Evolutionary conservation across 768 basidiomycete genomes (phyloP).

Genomic region (Thelephora ganbajun): DNA sequence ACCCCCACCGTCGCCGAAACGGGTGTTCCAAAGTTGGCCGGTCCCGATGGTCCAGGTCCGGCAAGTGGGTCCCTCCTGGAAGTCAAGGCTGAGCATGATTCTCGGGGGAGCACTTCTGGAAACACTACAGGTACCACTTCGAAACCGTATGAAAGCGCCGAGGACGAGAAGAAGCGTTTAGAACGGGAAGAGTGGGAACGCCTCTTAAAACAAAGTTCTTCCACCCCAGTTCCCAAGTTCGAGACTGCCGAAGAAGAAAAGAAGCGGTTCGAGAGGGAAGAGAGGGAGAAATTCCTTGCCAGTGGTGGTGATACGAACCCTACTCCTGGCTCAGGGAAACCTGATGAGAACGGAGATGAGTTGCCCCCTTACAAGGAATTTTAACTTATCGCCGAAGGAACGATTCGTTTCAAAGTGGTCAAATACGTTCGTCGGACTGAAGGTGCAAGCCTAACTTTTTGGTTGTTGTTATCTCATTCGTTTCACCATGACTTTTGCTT

Average conservation of each 20-base stretch:
- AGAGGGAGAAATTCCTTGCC: conserved; percentile 31
- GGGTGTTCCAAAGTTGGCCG: conserved; percentile 53
- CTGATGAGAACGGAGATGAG: conserved; percentile 18
- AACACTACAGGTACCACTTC: conserved; percentile 6
- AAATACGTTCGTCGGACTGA: background rate
- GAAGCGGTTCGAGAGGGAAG: conserved; percentile 38
- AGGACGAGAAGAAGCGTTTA: conserved; percentile 50
- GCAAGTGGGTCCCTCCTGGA: conserved; percentile 49
- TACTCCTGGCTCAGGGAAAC: conserved; percentile 16
- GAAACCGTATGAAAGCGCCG: conserved; percentile 30
- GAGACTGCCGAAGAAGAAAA: conserved; percentile 59
- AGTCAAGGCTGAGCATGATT: conserved; percentile 24
- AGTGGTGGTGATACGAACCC: conserved; percentile 8
- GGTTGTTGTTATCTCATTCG: background rate
- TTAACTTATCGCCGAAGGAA: conserved; percentile 3
- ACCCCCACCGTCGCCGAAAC: conserved; percentile 64
- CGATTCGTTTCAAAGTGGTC: no score
- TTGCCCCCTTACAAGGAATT: conserved; percentile 33
- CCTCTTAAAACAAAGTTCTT: conserved; percentile 14
- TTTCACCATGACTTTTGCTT: no score
- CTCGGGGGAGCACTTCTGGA: background rate
- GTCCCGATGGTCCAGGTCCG: conserved; percentile 47
- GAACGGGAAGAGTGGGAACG: conserved; percentile 34
- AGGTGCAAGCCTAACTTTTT: no score
- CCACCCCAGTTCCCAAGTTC: conserved; percentile 13